These are phyloP conservation scores for Spathaspora sp. DNA, from an alignment of 805 yeast species.

Conservation along the genomic window DNA sequence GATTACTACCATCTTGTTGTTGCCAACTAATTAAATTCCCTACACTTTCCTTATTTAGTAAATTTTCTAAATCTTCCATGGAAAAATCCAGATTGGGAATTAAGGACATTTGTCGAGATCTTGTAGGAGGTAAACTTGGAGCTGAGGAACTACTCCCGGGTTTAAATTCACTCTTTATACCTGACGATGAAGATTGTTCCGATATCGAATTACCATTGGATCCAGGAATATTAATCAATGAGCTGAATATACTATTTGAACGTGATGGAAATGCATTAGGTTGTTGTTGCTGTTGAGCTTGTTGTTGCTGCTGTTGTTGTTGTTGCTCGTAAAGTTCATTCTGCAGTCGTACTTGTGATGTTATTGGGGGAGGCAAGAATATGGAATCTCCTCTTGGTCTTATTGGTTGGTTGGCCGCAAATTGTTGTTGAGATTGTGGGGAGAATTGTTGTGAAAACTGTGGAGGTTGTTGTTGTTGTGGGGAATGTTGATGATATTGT, in stretches of 20 bases:
- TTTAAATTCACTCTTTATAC: neutral
- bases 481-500: neutral
- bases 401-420: slow-evolving; percentile 4
- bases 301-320: neutral
- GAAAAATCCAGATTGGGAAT: slow-evolving; percentile 19
- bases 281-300: slow-evolving; percentile 1
- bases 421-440: slow-evolving; percentile 5
- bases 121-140: slow-evolving; percentile 4
- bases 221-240: slow-evolving; percentile 36
- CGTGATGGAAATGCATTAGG: slow-evolving; percentile 12
- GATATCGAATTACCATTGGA: slow-evolving; percentile 31
- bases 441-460: slow-evolving; percentile 5
- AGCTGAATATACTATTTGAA: slow-evolving; percentile 37
- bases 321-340: slow-evolving; percentile 8
- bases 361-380: slow-evolving; percentile 34
- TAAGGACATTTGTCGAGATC: slow-evolving; percentile 18
- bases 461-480: slow-evolving; percentile 3
- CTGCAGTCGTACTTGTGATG: slow-evolving; percentile 12
- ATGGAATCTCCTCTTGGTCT: slow-evolving; percentile 38
- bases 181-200: slow-evolving; percentile 15
- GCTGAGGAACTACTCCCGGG: slow-evolving; percentile 1
- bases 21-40: slow-evolving; percentile 29
- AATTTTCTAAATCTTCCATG: slow-evolving; percentile 30
- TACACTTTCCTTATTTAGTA: slow-evolving; percentile 29
- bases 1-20: slow-evolving; percentile 10